phyloP scores from a whole-genome alignment of 805 yeast species.

The Starmerella geochares region DNA sequence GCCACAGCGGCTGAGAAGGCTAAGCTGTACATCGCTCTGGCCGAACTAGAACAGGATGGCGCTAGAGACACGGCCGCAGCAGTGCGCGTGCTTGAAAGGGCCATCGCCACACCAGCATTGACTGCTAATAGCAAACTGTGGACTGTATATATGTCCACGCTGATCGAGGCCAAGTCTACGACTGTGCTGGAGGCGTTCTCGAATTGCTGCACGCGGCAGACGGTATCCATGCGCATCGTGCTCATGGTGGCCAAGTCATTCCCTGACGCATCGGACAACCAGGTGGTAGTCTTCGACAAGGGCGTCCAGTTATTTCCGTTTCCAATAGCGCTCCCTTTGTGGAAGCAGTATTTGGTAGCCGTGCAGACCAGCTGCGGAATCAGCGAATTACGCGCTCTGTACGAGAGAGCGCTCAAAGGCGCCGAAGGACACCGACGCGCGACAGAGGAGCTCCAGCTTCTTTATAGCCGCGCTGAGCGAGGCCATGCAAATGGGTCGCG shows the following conservation, averaged over 20 bases:
- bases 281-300: slow-evolving; percentile 13
- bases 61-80: not conserved
- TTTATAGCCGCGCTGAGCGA: slow-evolving; percentile 13
- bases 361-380: not conserved
- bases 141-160: slow-evolving; percentile 10
- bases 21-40: slow-evolving; percentile 9
- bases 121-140: slow-evolving; percentile 8
- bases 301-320: slow-evolving; percentile 15
- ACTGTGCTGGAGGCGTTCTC: slow-evolving; percentile 14
- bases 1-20: not conserved
- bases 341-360: slow-evolving; percentile 14
- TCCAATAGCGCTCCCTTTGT: slow-evolving; percentile 11
- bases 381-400: slow-evolving; percentile 9
- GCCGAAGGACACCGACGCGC: not conserved
- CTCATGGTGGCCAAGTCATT: slow-evolving; percentile 9
- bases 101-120: not conserved
- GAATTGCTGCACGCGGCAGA: slow-evolving; percentile 10
- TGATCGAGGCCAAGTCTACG: slow-evolving; percentile 2
- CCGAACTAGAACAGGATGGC: slow-evolving; percentile 3
- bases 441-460: slow-evolving; percentile 13
- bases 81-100: slow-evolving; percentile 1
- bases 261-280: slow-evolving; percentile 10
- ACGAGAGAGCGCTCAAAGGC: slow-evolving; percentile 3
- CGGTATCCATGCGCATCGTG: slow-evolving; percentile 15
- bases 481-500: slow-evolving; percentile 8